Base-by-base conservation (phyloP, 345 rosid genomes). In the Mallotus nudiflorus region DNA sequence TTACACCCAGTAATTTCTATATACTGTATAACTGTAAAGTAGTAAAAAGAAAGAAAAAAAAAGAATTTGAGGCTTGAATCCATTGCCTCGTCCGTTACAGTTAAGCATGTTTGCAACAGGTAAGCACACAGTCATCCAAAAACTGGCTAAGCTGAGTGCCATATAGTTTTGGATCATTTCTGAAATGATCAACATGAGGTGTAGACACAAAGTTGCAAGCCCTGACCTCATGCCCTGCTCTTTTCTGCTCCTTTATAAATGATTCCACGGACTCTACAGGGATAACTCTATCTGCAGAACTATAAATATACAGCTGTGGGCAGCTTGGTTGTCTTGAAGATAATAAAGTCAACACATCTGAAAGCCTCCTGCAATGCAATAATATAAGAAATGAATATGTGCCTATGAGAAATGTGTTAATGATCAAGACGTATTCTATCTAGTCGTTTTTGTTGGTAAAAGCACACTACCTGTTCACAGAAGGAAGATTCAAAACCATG, bases 181-280 rank as follows among this genome's bases (percentile, higher is more conserved):
- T 82, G 70, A 89, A 96, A 80, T 96, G 99, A 81, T 96, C 99
- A 0, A 96, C 98, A 44, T 96, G 99, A 11, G 99, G 99, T 9
- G 99, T 89, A 9, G 92, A 87, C 67, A 92, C 85, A 80, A 96
- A 96, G 85, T 96, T 87, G 85, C 99, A 92, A 19, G 96, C 87
- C 74, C 84, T 80, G 73, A 95, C 99, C 83, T 87, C 84, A 2
- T 69, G 90, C 49, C 99, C 99, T 0, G 85, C 85, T 79, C 70
- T 85, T 82, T 85, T 82, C 80, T 95, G 98, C 78, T 82, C 80
- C 79, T 89, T 87, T 48, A 95, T 87, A 75, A 96, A 96, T 39
- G 93, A 89, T 77, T 92, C 98, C 57, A 92, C 99, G 5, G 82
- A 83, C 20, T 68, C 81, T 0, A 83, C 90, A 2, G 99, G 99